Base-by-base conservation (phyloP, 345 rosid species). In the Barbarea vulgaris region DNA sequence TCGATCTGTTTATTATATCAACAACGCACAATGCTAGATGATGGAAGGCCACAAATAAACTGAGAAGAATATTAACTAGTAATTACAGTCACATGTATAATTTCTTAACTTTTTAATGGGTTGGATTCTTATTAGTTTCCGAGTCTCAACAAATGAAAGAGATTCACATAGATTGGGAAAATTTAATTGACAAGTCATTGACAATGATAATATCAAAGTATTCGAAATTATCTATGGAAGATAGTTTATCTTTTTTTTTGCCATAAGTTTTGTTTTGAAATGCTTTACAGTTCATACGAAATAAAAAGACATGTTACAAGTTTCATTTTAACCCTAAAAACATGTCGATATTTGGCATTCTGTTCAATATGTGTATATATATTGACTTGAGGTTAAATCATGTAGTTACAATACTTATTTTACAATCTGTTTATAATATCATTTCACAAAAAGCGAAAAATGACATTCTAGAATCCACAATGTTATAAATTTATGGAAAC, bases 111-210 rank as follows among this genome's bases (percentile, higher is more conserved):
- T n/a, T 44, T 44, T 15, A 6, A 54, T 44, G 30, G 67, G 60
- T 11, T 64, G 58, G 67, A 58, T 74, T 75, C 59, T 57, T 47
- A 2, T 28, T 75, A 57, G 33, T 14, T 63, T 53, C 24, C 54
- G 13, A 55, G 47, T 53, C 48, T 42, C 33, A 21, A 10, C 41
- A 33, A 33, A 33, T 57, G 28, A 66, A 66, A 74, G 42, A 30
- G 27, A 74, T 74, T 17, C 53, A 74, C 21, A 31, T 48, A 67
- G 28, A 56, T 66, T 6, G 24, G 62, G 78, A 18, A 64, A 65
- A 46, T 2, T 25, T 47, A 46, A 66, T 74, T 75, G 78, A 75
- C 52, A 48, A 57, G 41, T 67, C 73, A 24, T 17, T 75, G 53
- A 34, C 42, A 12, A 48, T 9, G 62, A 68, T 60, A 41, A 15